Base-by-base conservation (phyloP, 805 yeast species). In the Metschnikowia borealis region DNA sequence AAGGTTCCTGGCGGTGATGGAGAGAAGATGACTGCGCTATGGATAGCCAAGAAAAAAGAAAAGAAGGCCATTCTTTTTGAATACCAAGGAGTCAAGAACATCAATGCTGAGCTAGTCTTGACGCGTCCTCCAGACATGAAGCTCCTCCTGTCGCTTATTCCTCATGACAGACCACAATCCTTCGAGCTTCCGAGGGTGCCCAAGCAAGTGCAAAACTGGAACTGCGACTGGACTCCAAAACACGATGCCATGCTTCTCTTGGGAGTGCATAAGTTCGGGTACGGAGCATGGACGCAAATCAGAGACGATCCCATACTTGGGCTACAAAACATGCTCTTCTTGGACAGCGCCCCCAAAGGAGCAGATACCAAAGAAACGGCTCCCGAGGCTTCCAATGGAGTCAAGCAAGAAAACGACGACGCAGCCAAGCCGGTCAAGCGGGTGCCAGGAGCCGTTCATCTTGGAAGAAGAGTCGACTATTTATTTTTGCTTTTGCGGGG, bases 271-370 rank as follows among this genome's bases (percentile, higher is more conserved):
- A 90, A 89, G 68, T 91, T 91, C 68, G 99, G 99, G 0, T 91
- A 89, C 66, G 98, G 98, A 15, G 84, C 96, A 1, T 94, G 99
- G 99, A 65, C 79, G 2, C 91, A 87, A 62, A 91, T 94, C 42
- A 78, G 99, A 63, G 99, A 94, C 69, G 99, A 94, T 69, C 98
- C 99, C 1, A 78, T 89, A 47, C 75, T 94, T 51, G 91, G 90
- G 10, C 74, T 94, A 53, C 87, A 89, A 54, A 89, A 89, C 58
- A 94, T 89, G 72, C 71, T 94, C 57, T 94, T 82, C 61, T 74
- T 94, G 59, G 85, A 80, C 48, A 55, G 57, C 15, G 40, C 60
- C 18, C 45, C 46, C n/a, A 54, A 57, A 54, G 18, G 23, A 3
- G 20, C 44, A 3, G 51, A 46, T 23, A 38, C 52, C 32, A 55